Base-by-base conservation (phyloP, 2,329 filamentous ascomycete genomes). In the Colletotrichum sp. region DNA sequence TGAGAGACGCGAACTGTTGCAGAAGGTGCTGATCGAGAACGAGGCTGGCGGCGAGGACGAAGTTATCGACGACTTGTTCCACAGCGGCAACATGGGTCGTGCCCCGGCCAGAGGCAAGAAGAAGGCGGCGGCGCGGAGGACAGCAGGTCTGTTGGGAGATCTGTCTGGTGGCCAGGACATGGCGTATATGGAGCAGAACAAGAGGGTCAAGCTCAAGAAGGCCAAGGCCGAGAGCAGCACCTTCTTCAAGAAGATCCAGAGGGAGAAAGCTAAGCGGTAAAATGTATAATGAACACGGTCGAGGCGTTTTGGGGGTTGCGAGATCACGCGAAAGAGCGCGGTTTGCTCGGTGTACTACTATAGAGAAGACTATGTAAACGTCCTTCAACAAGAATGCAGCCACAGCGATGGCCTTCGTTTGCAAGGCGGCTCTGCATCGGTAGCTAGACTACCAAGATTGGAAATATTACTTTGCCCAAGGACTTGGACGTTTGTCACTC, bases 101-200 rank as follows among this genome's bases (percentile, higher is more conserved):
- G 62, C 59, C 34, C 75, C 71, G 80, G 83, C 87, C 83, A 84
- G 83, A 80, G 85, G 81, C 76, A 84, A 87, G 82, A 78, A 77
- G 64, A 93, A 91, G 85, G 87, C 85, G n/a, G 91, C 88, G 4
- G 94, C 93, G 2, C 92, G 93, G 78, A 91, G 97, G 76, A 98
- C 94, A 32, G 97, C 96, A 1, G 96, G 96, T 28, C 95, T 93
- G 15, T 89, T 99, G 71, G 94, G 93, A 67, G 96, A 98, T 80
- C 89, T 98, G 72, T 95, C 95, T 71, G 97, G 97, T 73, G 97
- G 96, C 1, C 95, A 98, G 82, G 95, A 98, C 82, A 99, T 99
- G 97, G 96, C 96, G n/a, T 99, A 96, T 83, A 92, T 95, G 72
- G 95, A 96, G 84, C 93, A 95, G 85, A 95, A 95, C 84, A 94